phyloP scores from a whole-genome alignment of 2,329 filamentous ascomycete genomes.

The Trichoderma gracile region DNA sequence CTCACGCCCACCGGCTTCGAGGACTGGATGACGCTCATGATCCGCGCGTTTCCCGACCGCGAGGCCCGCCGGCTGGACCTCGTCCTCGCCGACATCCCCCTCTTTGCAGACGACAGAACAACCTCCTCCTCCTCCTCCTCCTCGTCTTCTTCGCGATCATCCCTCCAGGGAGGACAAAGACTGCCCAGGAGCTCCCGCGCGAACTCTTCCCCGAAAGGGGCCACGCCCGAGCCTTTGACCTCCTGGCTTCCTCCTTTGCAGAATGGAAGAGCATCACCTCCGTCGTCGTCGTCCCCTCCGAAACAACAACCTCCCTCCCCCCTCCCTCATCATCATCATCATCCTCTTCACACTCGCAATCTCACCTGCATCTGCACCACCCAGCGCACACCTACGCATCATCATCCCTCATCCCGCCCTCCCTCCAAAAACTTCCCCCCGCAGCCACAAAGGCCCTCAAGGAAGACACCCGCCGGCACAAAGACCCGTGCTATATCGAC shows the following conservation, averaged over 20 bases:
- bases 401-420: neutral
- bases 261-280: conserved; percentile 16
- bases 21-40: conserved; percentile 70
- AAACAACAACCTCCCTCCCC: neutral
- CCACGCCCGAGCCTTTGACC: conserved; percentile 58
- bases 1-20: conserved; percentile 69
- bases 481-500: conserved; percentile 17
- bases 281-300: neutral
- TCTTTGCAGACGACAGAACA: conserved; percentile 47
- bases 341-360: neutral
- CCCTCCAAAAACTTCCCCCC: conserved; percentile 13
- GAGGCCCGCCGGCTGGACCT: conserved; percentile 71
- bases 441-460: conserved; percentile 17
- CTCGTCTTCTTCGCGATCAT: neutral
- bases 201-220: conserved; percentile 65
- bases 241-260: conserved; percentile 42
- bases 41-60: conserved; percentile 73
- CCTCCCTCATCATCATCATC: neutral
- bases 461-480: conserved; percentile 21
- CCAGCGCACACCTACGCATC: neutral
- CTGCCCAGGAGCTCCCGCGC: conserved; percentile 66
- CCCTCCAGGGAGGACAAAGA: conserved; percentile 33
- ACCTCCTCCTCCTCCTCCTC: too few species aligned
- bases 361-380: neutral
- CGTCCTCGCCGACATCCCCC: conserved; percentile 69